Base-by-base conservation (phyloP, 768 basidiomycete species). In the Leccinum boreale region DNA sequence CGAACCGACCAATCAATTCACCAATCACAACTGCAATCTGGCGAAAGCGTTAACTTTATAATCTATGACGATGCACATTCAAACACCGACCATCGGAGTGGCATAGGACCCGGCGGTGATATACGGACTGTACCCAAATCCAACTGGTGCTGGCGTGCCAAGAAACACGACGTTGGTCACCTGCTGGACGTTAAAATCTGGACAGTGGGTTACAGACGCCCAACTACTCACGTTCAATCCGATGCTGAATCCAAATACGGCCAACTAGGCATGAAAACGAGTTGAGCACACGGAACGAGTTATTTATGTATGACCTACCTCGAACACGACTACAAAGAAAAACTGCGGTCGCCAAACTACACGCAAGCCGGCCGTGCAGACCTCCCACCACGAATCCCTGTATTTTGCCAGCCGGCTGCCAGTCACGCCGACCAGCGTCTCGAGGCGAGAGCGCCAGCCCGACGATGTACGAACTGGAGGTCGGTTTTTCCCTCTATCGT, bases 101-200 rank as follows among this genome's bases (percentile, higher is more conserved):
- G 73, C 75, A 60, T 79, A 78, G 19, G 67, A 65, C 17, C 77
- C 78, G 12, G 81, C 73, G 28, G 78, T 71, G 4, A 68, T 65
- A 59, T 74, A 73, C 54, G 71, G 72, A 35, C 60, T 70, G 66
- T 78, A 79, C 1, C 79, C 81, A 56, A 78, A 84, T 1, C 81
- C 83, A 5, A 70, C 59, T 0, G 82, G 81, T 0, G 71, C 60
- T 0, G 80, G 79, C 1, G 73, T 70, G 4, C 78, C 80, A 4
- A 84, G 68, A 66, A 84, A 84, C 6, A 83, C 80, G 0, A 78
- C 80, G 42, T 81, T 81, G 6, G 84, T 85, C n/a, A 81, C 79
- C 77, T 83, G 56, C 5, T 21, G 8, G 17, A 59, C 17, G 21
- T 60, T 47, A 53, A 14, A 45, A 31, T 52, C 9, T 4, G 28